Base-by-base conservation (phyloP, 805 yeast genomes). In the Starmerella riodocensis region DNA sequence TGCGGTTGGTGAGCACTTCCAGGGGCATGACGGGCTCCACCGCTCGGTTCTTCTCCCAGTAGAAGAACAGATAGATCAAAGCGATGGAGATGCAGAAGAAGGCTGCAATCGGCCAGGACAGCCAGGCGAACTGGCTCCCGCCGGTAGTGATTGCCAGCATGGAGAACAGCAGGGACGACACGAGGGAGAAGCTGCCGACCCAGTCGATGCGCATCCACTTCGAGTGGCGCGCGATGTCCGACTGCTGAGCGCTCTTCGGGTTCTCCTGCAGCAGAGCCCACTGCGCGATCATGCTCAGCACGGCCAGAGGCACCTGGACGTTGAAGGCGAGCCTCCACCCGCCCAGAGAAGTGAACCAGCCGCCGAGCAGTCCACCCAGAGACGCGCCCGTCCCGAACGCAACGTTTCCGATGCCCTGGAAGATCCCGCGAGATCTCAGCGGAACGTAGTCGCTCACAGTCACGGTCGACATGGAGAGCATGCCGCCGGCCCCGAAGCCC, bases 401-500 rank as follows among this genome's bases (percentile, higher is more conserved):
- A 16, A 84, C 64, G 55, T 84, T 84, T 26, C 79, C 79, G 37
- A 80, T 56, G 0, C 95, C 95, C 55, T 85, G 95, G 57, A 73
- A 82, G 23, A 81, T 57, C 1, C 93, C 94, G 42, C 95, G 66
- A 30, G 77, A 73, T 40, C 91, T 66, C 45, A 79, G 67, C 2
- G 91, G 76, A 21, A 85, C 76, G 34, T 82, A 63, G 57, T 84
- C 94, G 21, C 82, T 73, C 50, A 78, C 69, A 2, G 85, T 69
- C 41, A 84, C 78, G 6, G 93, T 76, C 14, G 82, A 71, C 49
- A 83, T 62, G 0, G 86, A 69, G 36, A 77, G 73, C 53, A 84
- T 70, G 1, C 94, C 94, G 5, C 93, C 91, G n/a, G 93, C 94
- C 11, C 94, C 94, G 40, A 80, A 69, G 16, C 95, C 95, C 20